Percentiles rank a stretch among this genome's conserved stretches.
Conservation (phyloP, 2,329 filamentous ascomycete genomes). For the Lithohypha guttulata region DNA sequence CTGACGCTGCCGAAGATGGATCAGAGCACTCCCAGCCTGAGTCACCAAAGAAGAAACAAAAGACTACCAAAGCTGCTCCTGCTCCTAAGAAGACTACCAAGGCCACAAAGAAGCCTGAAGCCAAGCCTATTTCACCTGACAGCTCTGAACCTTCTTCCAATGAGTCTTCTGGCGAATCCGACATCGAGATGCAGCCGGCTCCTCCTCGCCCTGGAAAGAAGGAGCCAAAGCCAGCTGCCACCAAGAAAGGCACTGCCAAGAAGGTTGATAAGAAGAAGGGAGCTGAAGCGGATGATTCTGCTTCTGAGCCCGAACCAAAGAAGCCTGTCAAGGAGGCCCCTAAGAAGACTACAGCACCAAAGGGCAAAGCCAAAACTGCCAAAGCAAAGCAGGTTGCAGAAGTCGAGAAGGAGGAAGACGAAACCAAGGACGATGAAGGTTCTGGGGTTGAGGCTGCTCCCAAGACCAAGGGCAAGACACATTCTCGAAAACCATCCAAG, state of each 20-base stretch:
- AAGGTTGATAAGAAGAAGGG: not conserved
- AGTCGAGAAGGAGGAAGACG: slow-evolving; percentile 5
- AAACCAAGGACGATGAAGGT: slow-evolving; percentile 1
- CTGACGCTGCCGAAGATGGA: slow-evolving; percentile 12
- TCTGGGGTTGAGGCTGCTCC: not conserved
- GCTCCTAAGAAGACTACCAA: not conserved
- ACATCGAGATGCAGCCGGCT: not conserved
- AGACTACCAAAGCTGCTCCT: not conserved
- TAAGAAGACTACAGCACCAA: not conserved
- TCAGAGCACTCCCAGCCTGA: slow-evolving; percentile 2
- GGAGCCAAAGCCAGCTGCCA: not conserved
- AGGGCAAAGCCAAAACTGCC: not conserved
- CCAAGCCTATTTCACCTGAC: not conserved
- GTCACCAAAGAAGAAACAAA: slow-evolving; percentile 14
- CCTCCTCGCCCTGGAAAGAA: not conserved
- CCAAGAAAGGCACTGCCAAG: slow-evolving; percentile 3
- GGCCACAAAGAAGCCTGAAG: too few species aligned
- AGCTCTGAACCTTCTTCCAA: not conserved
- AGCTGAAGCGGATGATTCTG: not conserved
- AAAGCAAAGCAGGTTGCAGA: not conserved
- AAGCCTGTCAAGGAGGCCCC: not conserved
- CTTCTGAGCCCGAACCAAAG: not conserved
- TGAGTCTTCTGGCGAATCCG: not conserved
- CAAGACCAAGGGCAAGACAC: slow-evolving; percentile 4
- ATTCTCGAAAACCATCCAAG: not conserved